phyloP scores from a whole-genome alignment of 257 asterid genomes.

The Lycium barbarum region DNA sequence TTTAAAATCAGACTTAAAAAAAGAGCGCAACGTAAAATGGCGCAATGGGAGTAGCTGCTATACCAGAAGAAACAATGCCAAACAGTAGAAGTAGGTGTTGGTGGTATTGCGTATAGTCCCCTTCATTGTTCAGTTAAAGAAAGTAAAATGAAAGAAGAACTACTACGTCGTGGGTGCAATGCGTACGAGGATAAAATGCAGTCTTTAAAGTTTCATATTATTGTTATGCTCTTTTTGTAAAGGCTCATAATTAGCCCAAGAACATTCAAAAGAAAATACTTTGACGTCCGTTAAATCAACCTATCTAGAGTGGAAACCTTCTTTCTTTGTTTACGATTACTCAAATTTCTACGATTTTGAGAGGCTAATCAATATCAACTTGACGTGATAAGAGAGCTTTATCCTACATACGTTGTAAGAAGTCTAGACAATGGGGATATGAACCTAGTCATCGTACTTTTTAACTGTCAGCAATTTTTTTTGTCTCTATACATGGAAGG shows the following conservation, averaged over 20 bases:
- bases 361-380: background rate
- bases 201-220: background rate
- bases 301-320: background rate
- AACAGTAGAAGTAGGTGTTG: too few species aligned
- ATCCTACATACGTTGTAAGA: too few species aligned
- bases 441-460: constrained; percentile 21
- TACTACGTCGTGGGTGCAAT: background rate
- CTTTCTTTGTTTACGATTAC: background rate
- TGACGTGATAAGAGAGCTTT: background rate
- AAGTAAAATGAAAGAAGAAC: too few species aligned
- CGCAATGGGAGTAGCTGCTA: too few species aligned
- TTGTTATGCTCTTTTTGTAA: background rate
- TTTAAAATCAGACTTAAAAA: too few species aligned
- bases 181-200: background rate
- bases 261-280: background rate
- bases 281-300: background rate
- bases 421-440: background rate
- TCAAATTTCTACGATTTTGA: background rate
- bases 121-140: background rate
- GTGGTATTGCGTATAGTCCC: background rate
- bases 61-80: too few species aligned
- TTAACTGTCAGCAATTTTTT: background rate
- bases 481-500: background rate
- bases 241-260: background rate
- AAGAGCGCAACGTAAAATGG: too few species aligned